Evolutionary conservation across 2,329 filamentous ascomycete species (phyloP).

Genomic region (Xylaria multiplex): DNA sequence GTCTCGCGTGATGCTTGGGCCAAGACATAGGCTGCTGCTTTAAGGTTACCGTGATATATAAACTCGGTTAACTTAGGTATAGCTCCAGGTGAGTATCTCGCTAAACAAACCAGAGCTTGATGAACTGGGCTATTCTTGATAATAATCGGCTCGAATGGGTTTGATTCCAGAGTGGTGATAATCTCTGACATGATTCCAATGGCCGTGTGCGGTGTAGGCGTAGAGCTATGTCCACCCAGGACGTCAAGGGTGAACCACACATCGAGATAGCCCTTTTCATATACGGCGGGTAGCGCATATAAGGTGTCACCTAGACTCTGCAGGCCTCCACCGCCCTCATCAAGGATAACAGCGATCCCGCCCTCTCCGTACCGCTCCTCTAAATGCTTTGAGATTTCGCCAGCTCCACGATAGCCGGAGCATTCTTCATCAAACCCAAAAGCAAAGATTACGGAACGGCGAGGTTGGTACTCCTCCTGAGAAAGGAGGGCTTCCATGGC

Average conservation of each 20-base stretch:
- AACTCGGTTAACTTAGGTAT: constrained; percentile 16
- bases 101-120: constrained; percentile 21
- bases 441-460: constrained; percentile 18
- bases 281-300: constrained; percentile 21
- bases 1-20: background rate
- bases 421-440: constrained; percentile 29
- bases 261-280: constrained; percentile 25
- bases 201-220: constrained; percentile 12
- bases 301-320: constrained; percentile 11
- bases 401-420: constrained; percentile 18
- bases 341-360: constrained; percentile 20
- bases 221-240: constrained; percentile 16
- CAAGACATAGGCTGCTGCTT: constrained; percentile 6
- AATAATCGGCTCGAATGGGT: constrained; percentile 14
- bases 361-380: constrained; percentile 16
- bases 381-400: constrained; percentile 16
- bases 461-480: constrained; percentile 17
- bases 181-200: constrained; percentile 26
- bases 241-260: constrained; percentile 21
- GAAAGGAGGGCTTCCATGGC: constrained; percentile 22
- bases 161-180: constrained; percentile 7
- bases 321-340: constrained; percentile 14
- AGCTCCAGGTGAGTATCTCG: constrained; percentile 11
- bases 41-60: constrained; percentile 8
- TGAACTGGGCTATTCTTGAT: constrained; percentile 8